These are phyloP conservation scores for Lumnitzera littorea DNA, from an alignment of 345 rosid species.

Conservation along the genomic window DNA sequence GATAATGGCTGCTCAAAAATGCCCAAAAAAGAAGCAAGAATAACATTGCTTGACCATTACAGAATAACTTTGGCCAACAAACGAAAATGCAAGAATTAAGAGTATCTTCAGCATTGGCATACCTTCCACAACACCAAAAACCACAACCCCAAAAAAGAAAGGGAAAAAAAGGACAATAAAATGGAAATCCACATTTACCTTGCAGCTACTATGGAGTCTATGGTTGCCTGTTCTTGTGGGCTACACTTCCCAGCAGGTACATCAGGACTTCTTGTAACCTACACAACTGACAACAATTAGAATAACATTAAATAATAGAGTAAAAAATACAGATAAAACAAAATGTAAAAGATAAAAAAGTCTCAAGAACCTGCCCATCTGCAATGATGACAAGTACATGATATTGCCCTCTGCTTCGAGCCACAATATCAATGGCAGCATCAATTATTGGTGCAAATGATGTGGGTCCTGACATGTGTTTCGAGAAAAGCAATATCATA, in stretches of 20 bases:
- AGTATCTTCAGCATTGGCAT: too few relatives aligned
- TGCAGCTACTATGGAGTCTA: slow-evolving; percentile 79
- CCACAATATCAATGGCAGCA: slow-evolving; percentile 82
- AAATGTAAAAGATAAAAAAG: slow-evolving; percentile 1
- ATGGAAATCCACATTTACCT: slow-evolving; percentile 35
- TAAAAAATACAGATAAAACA: background rate
- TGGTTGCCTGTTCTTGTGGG: slow-evolving; percentile 81
- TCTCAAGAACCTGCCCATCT: slow-evolving; percentile 69
- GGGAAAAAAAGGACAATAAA: background rate
- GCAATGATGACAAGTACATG: slow-evolving; percentile 92
- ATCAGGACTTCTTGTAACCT: slow-evolving; percentile 73
- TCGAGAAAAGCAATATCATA: background rate
- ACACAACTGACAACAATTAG: background rate
- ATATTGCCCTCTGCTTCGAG: slow-evolving; percentile 59
- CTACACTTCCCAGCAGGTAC: slow-evolving; percentile 50
- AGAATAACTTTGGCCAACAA: too few relatives aligned
- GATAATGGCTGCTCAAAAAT: slow-evolving; percentile 45
- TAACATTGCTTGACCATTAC: background rate
- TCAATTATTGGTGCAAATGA: slow-evolving; percentile 88
- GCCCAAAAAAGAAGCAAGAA: slow-evolving; percentile 9
- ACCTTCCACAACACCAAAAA: too few relatives aligned
- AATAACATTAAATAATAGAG: slow-evolving; percentile 1
- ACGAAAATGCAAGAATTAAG: too few relatives aligned
- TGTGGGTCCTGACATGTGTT: slow-evolving; percentile 61
- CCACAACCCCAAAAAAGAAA: too few relatives aligned